These are phyloP conservation scores for Pseudognaphalium luteoalbum DNA, from an alignment of 129 eudicot species.

Conservation along the genomic window DNA sequence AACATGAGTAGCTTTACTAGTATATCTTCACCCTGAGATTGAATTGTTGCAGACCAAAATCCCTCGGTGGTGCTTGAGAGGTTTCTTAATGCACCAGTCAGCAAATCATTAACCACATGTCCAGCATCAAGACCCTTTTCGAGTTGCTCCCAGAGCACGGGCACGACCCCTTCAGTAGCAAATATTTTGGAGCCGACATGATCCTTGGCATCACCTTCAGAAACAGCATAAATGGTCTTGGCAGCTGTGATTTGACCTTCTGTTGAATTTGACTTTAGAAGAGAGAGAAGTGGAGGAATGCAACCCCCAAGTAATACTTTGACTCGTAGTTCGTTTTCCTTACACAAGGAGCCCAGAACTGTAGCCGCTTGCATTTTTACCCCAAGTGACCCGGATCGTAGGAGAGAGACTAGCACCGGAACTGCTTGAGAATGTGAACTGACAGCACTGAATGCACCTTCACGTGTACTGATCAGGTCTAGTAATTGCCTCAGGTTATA, in stretches of 20 bases:
- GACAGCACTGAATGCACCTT: slow-evolving; percentile 96
- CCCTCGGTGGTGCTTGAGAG: slow-evolving; percentile 89
- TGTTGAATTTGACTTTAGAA: slow-evolving; percentile 83
- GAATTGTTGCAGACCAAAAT: slow-evolving; percentile 86
- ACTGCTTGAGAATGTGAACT: slow-evolving; percentile 99
- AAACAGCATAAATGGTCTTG: slow-evolving; percentile 91
- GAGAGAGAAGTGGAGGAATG: slow-evolving; percentile 95
- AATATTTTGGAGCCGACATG: slow-evolving; percentile 97
- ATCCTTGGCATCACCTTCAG: slow-evolving; percentile 94
- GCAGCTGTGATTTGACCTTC: slow-evolving; percentile 98
- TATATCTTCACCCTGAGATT: slow-evolving; percentile 86
- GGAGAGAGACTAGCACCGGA: slow-evolving; percentile 97
- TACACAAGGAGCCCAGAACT: slow-evolving; percentile 90
- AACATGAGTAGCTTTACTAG: slow-evolving; percentile 73
- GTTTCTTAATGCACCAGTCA: slow-evolving; percentile 91
- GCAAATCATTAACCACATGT: slow-evolving; percentile 67
- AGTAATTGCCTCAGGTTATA: slow-evolving; percentile 66
- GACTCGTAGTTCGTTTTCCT: slow-evolving; percentile 89
- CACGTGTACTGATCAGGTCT: slow-evolving; percentile 87
- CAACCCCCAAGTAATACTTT: slow-evolving; percentile 97
- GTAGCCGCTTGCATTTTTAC: slow-evolving; percentile 92
- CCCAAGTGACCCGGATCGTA: slow-evolving; percentile 88
- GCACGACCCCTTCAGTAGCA: slow-evolving; percentile 98
- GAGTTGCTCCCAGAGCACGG: slow-evolving; percentile 91
- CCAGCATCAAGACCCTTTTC: slow-evolving; percentile 83